Evolutionary conservation across 78 protist species (phyloP), one percentile per base, ranked within the genome.

Genomic region (slime mould (Dictyostelium discoideum)): DNA sequence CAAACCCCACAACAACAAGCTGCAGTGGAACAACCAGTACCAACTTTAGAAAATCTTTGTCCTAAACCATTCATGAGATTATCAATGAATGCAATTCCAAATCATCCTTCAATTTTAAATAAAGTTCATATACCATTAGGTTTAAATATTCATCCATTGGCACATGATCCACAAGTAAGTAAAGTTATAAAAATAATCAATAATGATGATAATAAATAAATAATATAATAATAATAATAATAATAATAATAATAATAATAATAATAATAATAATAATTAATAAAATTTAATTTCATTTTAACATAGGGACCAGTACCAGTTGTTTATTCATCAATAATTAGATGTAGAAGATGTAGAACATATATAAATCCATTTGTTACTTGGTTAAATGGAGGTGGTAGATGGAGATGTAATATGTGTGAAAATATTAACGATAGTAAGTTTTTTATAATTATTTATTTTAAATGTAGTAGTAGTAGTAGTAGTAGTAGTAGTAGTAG

Each of bases 321-420:
- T 20, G 44, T 96, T 18, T 37, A 85, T 57, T 54, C 93, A 1
- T 60, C 85, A 9, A 78, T 96, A 46, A 95, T 97, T 50, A 94
- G 98, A 67, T 97, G 98, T 89, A 63, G 85, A 40, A 14, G 60
- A 81, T 98, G 98, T 93, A 60, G 97, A 29, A 39, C 98, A 26
- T 98, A 98, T 83, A 85, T 98, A 24, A 97, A 98, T 81, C 98
- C 98, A 85, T 98, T 94, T 44, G 97, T 96, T 14, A 26, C 18
- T 22, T 98, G 87, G 73, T 16, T 96, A 20, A 97, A 98, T 60
- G 67, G 84, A 76, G 98, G 98, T 42, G 86, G 92, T 9, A 78
- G 94, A 73, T 98, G 98, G 98, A 84, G 32, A 79, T 98, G 98
- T 88, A 92, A 82, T 65, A 44, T 98, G 77, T 98, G 98, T 85